Evolutionary conservation across 2,329 filamentous ascomycete genomes (phyloP), one percentile per base, ranked within the genome.

Genomic region (Rutstroemia sydowiana): DNA sequence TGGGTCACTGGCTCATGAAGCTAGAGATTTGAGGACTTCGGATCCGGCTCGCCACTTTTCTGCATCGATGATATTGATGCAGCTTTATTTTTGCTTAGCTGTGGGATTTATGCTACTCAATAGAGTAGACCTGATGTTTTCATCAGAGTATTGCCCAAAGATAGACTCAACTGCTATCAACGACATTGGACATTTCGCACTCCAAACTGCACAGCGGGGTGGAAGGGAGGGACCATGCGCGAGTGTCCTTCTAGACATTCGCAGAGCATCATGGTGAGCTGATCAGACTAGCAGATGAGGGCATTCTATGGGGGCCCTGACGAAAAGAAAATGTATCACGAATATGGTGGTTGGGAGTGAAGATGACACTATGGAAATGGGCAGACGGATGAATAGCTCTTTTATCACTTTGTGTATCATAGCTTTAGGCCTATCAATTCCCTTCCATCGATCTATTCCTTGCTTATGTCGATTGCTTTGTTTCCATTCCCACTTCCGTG

Each of bases 161-260:
- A 61, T 59, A 52, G 48, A 60, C 54, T 57, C 58, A 44, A 49
- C 53, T 58, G 52, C 59, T 61, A 55, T 58, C 55, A 57, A 57
- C 46, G 45, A 55, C 51, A 56, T 61, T 61, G 57, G 61, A 61
- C 57, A 59, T 59, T 56, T 58, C 55, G 55, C 56, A 60, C 52
- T 61, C 55, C 58, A 61, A 59, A 55, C 61, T 59, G 56, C 61
- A 53, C 55, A 57, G 46, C 54, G 56, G 63, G 59, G n/a, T 62
- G 63, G 63, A 59, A 61, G 62, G 63, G 59, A 64, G 59, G 64
- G 59, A 43, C 62, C 61, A 63, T 59, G 56, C 56, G 53, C 58
- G 55, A 55, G 57, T 59, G 51, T 58, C 57, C 60, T 52, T 30
- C 39, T 49, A 53, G 53, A 48, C 48, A 42, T 48, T 32, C 44